Conservation (phyloP, 1,139 yeast species). For the Sugiyamaella xylanicola region DNA sequence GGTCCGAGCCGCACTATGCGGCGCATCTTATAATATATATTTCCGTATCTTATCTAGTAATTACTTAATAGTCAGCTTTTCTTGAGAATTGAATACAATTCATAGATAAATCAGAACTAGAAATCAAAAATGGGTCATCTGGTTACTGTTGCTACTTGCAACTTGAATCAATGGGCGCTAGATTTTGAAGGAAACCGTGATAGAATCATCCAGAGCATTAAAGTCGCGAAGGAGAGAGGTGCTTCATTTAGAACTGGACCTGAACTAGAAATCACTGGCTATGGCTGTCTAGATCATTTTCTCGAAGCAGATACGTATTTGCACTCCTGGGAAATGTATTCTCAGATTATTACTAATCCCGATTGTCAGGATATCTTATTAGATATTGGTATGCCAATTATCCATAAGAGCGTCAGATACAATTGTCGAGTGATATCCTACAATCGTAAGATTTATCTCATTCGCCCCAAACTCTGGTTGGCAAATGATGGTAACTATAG, state of each 20-base stretch:
- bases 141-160: constrained; percentile 61
- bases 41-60: too few species aligned
- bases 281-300: constrained; percentile 93
- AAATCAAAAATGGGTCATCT: constrained; percentile 50
- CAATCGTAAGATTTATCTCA: constrained; percentile 75
- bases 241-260: constrained; percentile 94
- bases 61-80: neutral
- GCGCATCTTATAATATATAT: neutral
- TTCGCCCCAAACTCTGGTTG: constrained; percentile 87
- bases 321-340: constrained; percentile 95
- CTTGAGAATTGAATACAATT: neutral
- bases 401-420: constrained; percentile 84
- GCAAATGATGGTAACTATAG: constrained; percentile 98
- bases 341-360: constrained; percentile 64
- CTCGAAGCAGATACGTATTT: constrained; percentile 84
- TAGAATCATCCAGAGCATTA: constrained; percentile 79
- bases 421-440: constrained; percentile 85
- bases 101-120: neutral
- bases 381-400: constrained; percentile 93
- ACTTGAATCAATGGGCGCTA: constrained; percentile 95
- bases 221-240: constrained; percentile 69
- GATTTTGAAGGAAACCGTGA: constrained; percentile 97
- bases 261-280: constrained; percentile 88
- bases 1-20: constrained; percentile 1
- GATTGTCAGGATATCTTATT: constrained; percentile 75